Conservation (phyloP, 2,329 filamentous ascomycete species). For the Elsinoe necatrix region DNA sequence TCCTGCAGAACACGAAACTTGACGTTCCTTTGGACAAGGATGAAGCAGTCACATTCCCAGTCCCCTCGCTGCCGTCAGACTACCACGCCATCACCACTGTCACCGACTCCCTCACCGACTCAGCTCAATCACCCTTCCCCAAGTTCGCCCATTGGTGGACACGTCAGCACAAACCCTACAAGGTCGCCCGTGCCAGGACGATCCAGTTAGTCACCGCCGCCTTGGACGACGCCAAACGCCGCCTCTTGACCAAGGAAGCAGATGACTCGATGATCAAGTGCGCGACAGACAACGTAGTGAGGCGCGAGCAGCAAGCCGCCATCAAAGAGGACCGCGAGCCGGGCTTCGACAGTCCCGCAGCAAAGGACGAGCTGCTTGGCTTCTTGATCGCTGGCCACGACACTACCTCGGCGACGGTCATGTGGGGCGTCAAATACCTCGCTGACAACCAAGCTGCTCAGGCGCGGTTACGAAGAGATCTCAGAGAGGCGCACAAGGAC, state of each 20-base stretch:
- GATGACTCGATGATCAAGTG: constrained; percentile 18
- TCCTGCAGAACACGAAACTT: constrained; percentile 17
- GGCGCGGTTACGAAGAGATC: constrained; percentile 26
- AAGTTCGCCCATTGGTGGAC: constrained; percentile 22
- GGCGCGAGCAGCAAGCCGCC: constrained; percentile 28
- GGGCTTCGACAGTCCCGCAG: constrained; percentile 23
- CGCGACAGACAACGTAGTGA: constrained; percentile 32
- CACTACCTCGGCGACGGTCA: constrained; percentile 36
- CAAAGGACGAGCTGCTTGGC: constrained; percentile 27
- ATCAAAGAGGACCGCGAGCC: constrained; percentile 28
- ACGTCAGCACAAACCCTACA: constrained; percentile 12
- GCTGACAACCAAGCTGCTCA: constrained; percentile 30
- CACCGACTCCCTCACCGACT: constrained; percentile 20
- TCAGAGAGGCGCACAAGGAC: constrained; percentile 25
- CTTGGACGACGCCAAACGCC: constrained; percentile 28
- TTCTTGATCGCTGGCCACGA: constrained; percentile 38
- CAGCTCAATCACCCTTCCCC: constrained; percentile 22
- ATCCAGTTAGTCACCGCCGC: constrained; percentile 28
- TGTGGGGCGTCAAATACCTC: constrained; percentile 36
- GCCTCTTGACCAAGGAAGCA: constrained; percentile 21
- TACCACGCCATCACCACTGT: constrained; percentile 23
- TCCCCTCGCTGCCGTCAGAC: constrained; percentile 20
- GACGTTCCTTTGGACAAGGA: constrained; percentile 15
- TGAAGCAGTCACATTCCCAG: constrained; percentile 19
- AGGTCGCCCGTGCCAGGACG: constrained; percentile 19